Base-by-base conservation (phyloP, 2,329 filamentous ascomycete genomes). In the Fusarium azukiicola region DNA sequence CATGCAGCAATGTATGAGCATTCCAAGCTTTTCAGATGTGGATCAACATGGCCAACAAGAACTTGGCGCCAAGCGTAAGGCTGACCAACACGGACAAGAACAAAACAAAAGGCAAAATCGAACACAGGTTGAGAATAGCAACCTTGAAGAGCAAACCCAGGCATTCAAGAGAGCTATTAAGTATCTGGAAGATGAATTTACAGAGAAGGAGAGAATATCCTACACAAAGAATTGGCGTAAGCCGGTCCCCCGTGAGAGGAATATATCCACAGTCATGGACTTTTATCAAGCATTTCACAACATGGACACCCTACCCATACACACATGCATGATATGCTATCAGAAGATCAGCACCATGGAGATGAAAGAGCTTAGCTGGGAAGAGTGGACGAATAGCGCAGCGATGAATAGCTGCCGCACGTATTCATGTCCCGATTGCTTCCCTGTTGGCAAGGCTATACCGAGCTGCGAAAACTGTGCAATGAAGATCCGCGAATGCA, bases 281-380 rank as follows among this genome's bases (percentile, higher is more conserved):
- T 71, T 71, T 38, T 71, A 71, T n/a, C 40, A 66, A 21, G 52
- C 56, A 49, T 70, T 70, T 27, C 44, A 63, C 44, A 49, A 70
- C 23, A 49, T 27, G 17, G 32, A 67, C 9, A 72, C 50, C 2
- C 36, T 72, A 36, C 50, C 32, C 12, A 67, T 72, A 66, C 13
- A 47, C 8, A 72, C 32, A 32, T 72, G 14, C 11, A 58, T 67
- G 12, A 19, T 67, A 23, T 73, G 64, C 64, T 73, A 73, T 63
- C 44, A 36, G 61, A 63, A 72, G 36, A 61, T 67, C 52, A 68
- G 61, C 44, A 21, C 19, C 3, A 61, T 40, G 21, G 56, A 61
- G 56, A n/a, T 61, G 5, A 61, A 61, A 61, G 38, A 61, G 56
- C 32, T 61, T 38, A 61, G 32, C 32, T 61, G 36, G 56, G 56